phyloP scores from a whole-genome alignment of 139 green algal species.

The Asterochloris erici region DNA sequence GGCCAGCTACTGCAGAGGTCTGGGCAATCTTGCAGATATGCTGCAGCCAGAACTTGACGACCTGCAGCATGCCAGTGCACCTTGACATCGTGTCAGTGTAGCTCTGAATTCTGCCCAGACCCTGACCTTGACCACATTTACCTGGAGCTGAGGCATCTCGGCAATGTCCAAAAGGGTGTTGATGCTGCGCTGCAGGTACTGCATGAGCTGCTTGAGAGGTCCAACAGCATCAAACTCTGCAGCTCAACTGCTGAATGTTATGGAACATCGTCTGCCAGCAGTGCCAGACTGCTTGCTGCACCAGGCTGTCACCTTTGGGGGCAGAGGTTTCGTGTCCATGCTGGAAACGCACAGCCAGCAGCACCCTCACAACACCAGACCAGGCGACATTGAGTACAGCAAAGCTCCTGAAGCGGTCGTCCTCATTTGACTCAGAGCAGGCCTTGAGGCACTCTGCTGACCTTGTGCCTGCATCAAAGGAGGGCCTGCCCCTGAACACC shows the following conservation, averaged over 20 bases:
- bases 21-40: too few species aligned
- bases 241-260: background rate
- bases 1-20: too few species aligned
- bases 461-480: constrained; percentile 4
- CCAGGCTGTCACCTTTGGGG: background rate
- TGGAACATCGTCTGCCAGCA: background rate
- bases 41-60: too few species aligned
- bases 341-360: background rate
- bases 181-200: background rate
- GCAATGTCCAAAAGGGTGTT: too few species aligned
- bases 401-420: constrained; percentile 21
- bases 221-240: background rate
- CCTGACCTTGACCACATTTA: too few species aligned
- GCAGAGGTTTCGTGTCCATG: background rate
- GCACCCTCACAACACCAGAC: constrained; percentile 9
- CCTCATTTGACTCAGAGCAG: background rate
- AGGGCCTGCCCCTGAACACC: too few species aligned
- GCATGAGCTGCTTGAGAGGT: background rate
- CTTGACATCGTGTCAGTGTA: too few species aligned
- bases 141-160: too few species aligned
- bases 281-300: background rate
- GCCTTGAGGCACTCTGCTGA: constrained; percentile 6
- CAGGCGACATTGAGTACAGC: constrained; percentile 15
- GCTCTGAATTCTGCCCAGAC: too few species aligned
- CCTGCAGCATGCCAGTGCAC: too few species aligned